Conservation (phyloP, 1,284 basidiomycete genomes). For the Heterobasidion parviporum region DNA sequence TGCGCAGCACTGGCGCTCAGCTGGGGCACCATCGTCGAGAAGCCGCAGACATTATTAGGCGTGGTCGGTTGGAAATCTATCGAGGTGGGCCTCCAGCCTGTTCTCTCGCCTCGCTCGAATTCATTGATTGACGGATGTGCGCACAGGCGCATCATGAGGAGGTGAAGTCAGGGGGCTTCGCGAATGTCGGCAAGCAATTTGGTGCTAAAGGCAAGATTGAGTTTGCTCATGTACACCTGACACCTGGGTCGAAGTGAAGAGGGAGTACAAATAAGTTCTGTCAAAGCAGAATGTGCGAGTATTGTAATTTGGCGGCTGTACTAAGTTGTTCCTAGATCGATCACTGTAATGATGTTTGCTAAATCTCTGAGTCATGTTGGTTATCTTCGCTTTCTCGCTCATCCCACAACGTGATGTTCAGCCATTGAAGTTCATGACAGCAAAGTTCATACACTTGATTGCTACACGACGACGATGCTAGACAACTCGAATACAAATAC, state of each 20-base stretch:
- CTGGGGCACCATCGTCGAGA: slow-evolving; percentile 1
- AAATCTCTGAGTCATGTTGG: too few relatives aligned
- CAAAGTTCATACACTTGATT: too few relatives aligned
- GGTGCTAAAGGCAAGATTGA: background rate
- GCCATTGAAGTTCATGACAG: too few relatives aligned
- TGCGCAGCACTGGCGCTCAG: background rate
- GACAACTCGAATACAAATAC: too few relatives aligned
- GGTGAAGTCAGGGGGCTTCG: background rate
- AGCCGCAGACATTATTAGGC: background rate
- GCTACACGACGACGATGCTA: too few relatives aligned
- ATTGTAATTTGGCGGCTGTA: too few relatives aligned
- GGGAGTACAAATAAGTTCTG: background rate
- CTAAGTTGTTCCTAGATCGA: too few relatives aligned
- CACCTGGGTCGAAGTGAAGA: background rate
- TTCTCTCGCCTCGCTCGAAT: background rate
- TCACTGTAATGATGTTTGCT: too few relatives aligned
- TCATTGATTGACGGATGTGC: background rate
- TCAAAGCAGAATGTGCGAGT: background rate
- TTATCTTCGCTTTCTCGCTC: too few relatives aligned
- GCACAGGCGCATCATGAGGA: background rate
- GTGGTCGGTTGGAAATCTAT: background rate
- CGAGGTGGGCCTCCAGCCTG: background rate
- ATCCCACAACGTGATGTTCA: too few relatives aligned
- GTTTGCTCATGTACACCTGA: background rate
- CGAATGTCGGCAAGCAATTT: background rate